Percentiles rank a stretch among this genome's conserved stretches.
These are phyloP conservation scores for Escovopsis sp. DNA, from an alignment of 2,329 filamentous ascomycete species.

Conservation along the genomic window DNA sequence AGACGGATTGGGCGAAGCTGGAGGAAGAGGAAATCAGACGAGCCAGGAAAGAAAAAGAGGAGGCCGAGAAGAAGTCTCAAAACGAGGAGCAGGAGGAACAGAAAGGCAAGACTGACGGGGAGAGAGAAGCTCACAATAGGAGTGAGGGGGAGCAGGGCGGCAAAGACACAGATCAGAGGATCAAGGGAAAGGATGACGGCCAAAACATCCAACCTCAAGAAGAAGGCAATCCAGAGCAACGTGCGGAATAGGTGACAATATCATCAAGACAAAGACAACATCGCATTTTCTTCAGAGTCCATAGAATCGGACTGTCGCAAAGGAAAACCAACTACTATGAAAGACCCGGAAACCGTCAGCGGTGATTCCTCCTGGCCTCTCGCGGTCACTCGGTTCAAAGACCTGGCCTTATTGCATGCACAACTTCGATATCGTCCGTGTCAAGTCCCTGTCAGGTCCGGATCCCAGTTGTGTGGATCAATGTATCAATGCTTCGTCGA, in stretches of 20 bases:
- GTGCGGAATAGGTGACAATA: constrained; percentile 3
- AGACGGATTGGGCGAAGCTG: constrained; percentile 30
- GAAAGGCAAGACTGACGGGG: constrained; percentile 13
- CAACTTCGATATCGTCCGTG: too few relatives aligned
- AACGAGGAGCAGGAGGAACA: constrained; percentile 19
- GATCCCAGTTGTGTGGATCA: too few relatives aligned
- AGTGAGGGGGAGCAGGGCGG: constrained; percentile 13
- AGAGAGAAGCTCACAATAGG: constrained; percentile 11
- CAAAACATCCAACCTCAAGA: neutral
- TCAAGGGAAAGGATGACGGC: constrained; percentile 4
- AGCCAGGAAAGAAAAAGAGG: constrained; percentile 23
- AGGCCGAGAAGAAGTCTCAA: constrained; percentile 15
- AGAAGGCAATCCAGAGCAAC: constrained; percentile 6
- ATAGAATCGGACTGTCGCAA: too few relatives aligned
- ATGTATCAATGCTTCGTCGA: too few relatives aligned
- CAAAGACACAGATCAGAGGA: constrained; percentile 8
- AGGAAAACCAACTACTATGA: too few relatives aligned
- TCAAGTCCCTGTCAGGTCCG: too few relatives aligned
- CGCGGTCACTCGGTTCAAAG: too few relatives aligned
- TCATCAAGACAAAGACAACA: constrained; percentile 8
- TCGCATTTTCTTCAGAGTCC: too few relatives aligned
- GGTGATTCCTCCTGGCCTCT: too few relatives aligned
- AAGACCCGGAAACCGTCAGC: too few relatives aligned
- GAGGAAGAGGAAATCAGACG: constrained; percentile 27
- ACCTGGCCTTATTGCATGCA: too few relatives aligned